These are phyloP conservation scores for Erythrophleum fordii DNA, from an alignment of 306 rosid species.

Conservation along the genomic window DNA sequence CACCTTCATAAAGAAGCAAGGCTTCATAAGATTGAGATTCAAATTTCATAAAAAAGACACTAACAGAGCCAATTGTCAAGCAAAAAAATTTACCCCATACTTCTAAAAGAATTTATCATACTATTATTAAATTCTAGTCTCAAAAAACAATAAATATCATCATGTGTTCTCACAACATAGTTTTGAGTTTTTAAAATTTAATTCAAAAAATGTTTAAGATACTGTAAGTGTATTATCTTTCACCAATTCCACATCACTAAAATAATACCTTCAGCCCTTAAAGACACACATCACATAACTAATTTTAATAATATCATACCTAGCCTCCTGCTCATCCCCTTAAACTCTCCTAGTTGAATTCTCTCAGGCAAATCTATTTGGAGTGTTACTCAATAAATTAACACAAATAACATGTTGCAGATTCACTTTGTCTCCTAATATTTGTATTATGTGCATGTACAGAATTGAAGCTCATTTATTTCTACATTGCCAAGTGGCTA, in stretches of 20 bases:
- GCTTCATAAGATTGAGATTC: not conserved
- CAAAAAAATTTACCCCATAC: not conserved
- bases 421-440: not conserved
- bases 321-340: not conserved
- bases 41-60: not conserved
- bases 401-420: not conserved
- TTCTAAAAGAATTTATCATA: not conserved
- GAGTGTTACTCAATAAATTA: not conserved
- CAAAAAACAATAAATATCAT: not conserved
- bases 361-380: not conserved
- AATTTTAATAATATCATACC: not conserved
- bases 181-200: not conserved
- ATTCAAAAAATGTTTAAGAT: not conserved
- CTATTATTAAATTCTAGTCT: not conserved
- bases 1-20: constrained; percentile 10
- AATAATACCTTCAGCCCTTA: not conserved
- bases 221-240: not conserved
- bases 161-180: not conserved
- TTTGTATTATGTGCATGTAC: not conserved
- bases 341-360: not conserved
- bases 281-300: not conserved
- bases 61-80: not conserved
- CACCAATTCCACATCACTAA: not conserved
- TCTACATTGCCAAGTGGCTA: not conserved
- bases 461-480: not conserved